These are phyloP conservation scores for Cucumis sativus DNA, from an alignment of 306 rosid species.

Conservation along the genomic window Cucumber_9930_V3 NC_026657.2:31513001-31513500, in stretches of 20 bases:
- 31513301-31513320: conserved; percentile 51
- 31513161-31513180: background rate
- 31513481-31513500: conserved; percentile 78
- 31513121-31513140: conserved; percentile 44
- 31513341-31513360: conserved; percentile 6
- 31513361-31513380: conserved; percentile 1
- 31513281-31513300: conserved; percentile 98
- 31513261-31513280: conserved; percentile 90
- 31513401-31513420: conserved; percentile 95
- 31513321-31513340: background rate
- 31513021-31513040: conserved; percentile 20
- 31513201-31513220: background rate
- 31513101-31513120: conserved; percentile 91
- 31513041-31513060: conserved; percentile 92
- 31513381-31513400: conserved; percentile 96
- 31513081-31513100: conserved; percentile 62
- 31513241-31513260: conserved; percentile 78
- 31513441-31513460: conserved; percentile 78
- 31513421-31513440: conserved; percentile 87
- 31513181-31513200: background rate
- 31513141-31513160: background rate
- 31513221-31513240: conserved; percentile 2
- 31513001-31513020: background rate
- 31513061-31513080: conserved; percentile 88
- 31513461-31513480: conserved; percentile 74